Percentiles rank a stretch among this genome's conserved stretches.
These are phyloP conservation scores for Holtermanniella nyarrowii DNA, from an alignment of 768 basidiomycete genomes.

Conservation along the genomic window DNA sequence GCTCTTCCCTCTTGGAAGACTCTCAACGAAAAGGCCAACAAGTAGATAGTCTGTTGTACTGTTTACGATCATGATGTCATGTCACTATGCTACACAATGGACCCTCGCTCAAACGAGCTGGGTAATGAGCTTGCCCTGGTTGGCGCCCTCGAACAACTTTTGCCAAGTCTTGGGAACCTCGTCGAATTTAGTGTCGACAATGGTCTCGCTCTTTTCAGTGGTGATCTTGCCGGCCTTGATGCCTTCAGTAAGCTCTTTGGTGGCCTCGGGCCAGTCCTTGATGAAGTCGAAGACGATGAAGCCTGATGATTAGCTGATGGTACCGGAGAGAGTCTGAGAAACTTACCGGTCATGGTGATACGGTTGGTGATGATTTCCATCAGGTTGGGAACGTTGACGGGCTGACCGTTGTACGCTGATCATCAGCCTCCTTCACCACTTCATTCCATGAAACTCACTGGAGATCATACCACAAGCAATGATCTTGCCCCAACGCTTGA, in stretches of 20 bases:
- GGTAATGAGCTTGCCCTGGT: constrained; percentile 30
- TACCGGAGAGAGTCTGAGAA: no score
- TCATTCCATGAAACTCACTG: constrained; percentile 9
- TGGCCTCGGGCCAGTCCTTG: constrained; percentile 4
- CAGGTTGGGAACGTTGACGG: constrained; percentile 10
- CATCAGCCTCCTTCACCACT: not conserved
- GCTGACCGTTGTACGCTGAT: constrained; percentile 11
- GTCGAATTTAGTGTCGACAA: constrained; percentile 29
- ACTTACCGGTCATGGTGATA: constrained; percentile 25
- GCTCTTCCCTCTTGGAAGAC: constrained; percentile 3
- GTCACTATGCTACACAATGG: no score
- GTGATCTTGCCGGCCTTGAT: constrained; percentile 21
- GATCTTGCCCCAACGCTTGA: constrained; percentile 15
- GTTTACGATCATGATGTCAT: not conserved
- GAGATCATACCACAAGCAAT: constrained; percentile 17
- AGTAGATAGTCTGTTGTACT: no score
- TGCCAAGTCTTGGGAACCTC: constrained; percentile 26
- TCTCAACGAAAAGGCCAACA: no score
- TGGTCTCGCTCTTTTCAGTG: constrained; percentile 19
- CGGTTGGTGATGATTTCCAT: constrained; percentile 25
- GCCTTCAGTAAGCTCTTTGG: constrained; percentile 14
- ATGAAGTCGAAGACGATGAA: constrained; percentile 20
- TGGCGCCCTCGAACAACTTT: constrained; percentile 23
- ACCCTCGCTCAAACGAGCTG: constrained; percentile 15
- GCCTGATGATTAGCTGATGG: constrained; percentile 7